Conservation (phyloP, 129 eudicot species). For the Artemisia annua region DNA sequence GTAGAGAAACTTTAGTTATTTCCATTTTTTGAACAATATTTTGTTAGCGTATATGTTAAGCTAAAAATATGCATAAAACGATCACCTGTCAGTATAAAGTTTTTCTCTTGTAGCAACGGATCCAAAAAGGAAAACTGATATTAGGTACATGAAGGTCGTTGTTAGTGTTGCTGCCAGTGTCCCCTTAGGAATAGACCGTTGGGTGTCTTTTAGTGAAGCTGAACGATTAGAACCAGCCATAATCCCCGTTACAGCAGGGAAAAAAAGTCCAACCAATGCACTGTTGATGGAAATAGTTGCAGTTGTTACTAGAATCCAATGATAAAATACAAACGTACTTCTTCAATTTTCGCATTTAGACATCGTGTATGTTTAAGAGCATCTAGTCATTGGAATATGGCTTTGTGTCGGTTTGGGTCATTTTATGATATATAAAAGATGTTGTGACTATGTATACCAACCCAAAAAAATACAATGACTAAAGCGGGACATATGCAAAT, state of each 20-base stretch:
- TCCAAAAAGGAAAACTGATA: constrained; percentile 71
- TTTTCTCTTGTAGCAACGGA: constrained; percentile 74
- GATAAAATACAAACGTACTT: too few relatives aligned
- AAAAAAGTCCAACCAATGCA: constrained; percentile 83
- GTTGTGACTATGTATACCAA: not conserved
- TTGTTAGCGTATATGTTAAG: not conserved
- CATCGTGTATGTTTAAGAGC: too few relatives aligned
- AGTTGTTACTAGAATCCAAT: too few relatives aligned
- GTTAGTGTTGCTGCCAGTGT: constrained; percentile 65
- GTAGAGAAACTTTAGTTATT: constrained; percentile 21
- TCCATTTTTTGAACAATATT: not conserved
- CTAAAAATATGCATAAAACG: constrained; percentile 1
- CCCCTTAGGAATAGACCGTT: constrained; percentile 82
- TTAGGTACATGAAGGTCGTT: constrained; percentile 53
- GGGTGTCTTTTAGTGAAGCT: constrained; percentile 77
- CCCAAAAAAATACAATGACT: not conserved
- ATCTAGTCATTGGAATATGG: too few relatives aligned
- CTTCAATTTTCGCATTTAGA: too few relatives aligned
- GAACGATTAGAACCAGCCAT: constrained; percentile 97
- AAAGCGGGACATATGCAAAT: not conserved
- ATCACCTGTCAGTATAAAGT: constrained; percentile 84
- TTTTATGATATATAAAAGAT: not conserved
- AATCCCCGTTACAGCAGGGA: constrained; percentile 94
- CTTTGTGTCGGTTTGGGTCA: too few relatives aligned
- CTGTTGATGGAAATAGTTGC: constrained; percentile 18